A percentile compares a stretch with the other conserved stretches of the same genome.
Evolutionary conservation across 2,329 filamentous ascomycete species (phyloP).

Genomic region (Alternaria gaisen): DNA sequence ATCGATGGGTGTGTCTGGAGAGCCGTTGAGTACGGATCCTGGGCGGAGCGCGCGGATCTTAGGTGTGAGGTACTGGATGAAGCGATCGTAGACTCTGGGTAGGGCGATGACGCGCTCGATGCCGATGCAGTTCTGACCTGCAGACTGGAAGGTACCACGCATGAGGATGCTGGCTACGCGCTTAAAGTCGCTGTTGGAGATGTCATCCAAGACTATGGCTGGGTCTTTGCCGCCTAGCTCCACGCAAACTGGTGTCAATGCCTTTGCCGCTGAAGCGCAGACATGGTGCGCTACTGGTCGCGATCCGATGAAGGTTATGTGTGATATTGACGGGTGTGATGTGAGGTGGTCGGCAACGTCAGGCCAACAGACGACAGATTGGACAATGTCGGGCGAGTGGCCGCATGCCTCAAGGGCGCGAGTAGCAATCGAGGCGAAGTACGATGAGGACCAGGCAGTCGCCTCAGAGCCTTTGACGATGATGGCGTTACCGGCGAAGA

Average conservation of each 20-base stretch:
- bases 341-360: constrained; percentile 82
- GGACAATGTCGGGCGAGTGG: constrained; percentile 81
- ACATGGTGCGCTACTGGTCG: constrained; percentile 87
- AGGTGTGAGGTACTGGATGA: constrained; percentile 75
- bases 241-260: constrained; percentile 85
- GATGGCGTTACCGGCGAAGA: constrained; percentile 91
- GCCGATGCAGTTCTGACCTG: constrained; percentile 97
- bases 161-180: constrained; percentile 84
- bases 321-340: constrained; percentile 81
- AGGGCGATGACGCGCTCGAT: constrained; percentile 91
- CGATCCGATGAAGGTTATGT: constrained; percentile 97
- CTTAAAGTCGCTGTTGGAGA: constrained; percentile 68
- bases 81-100: constrained; percentile 75
- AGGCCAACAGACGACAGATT: constrained; percentile 89
- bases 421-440: constrained; percentile 81
- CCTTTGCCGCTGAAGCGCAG: constrained; percentile 82
- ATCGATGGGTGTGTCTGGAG: constrained; percentile 65
- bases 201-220: constrained; percentile 85
- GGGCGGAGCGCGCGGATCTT: constrained; percentile 78
- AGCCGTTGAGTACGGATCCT: constrained; percentile 70
- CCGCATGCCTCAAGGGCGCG: constrained; percentile 84
- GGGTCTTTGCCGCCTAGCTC: constrained; percentile 97
- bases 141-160: constrained; percentile 91
- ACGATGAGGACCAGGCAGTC: constrained; percentile 89
- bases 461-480: constrained; percentile 95